A percentile compares a stretch with the other conserved stretches of the same genome.
Conservation (phyloP, 2,329 filamentous ascomycete species). For the Chalara sp. region DNA sequence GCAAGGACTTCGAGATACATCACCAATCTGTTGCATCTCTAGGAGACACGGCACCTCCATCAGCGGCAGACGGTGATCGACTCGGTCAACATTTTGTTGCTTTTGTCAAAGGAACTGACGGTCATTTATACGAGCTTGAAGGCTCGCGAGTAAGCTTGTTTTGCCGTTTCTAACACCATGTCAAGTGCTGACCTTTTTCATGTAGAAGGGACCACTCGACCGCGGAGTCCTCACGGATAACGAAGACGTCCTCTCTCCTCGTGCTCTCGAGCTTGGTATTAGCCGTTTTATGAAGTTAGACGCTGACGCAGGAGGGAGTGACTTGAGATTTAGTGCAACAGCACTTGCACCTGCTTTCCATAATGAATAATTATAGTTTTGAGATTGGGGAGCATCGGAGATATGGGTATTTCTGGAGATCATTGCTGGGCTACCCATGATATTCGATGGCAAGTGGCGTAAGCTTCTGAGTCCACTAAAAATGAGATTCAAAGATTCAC, state of each 20-base stretch:
- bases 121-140: neutral
- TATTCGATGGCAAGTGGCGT: too few species aligned
- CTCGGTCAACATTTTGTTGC: conserved; percentile 1
- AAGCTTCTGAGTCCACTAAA: too few species aligned
- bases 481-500: too few species aligned
- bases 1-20: conserved; percentile 66
- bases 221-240: conserved; percentile 35
- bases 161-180: neutral
- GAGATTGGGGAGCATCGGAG: too few species aligned
- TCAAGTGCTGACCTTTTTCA: too few species aligned
- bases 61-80: conserved; percentile 42
- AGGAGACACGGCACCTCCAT: conserved; percentile 72
- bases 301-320: conserved; percentile 3
- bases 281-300: conserved; percentile 13
- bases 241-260: conserved; percentile 69
- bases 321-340: conserved; percentile 13
- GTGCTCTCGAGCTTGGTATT: conserved; percentile 56
- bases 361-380: too few species aligned
- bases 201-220: conserved; percentile 47
- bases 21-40: conserved; percentile 70
- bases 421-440: too few species aligned
- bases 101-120: neutral
- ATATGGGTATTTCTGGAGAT: too few species aligned
- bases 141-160: neutral
- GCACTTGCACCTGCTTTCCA: conserved; percentile 5